These are phyloP conservation scores for Stemphylium vesicarium DNA, from an alignment of 2,329 filamentous ascomycete genomes.

Conservation along the genomic window DNA sequence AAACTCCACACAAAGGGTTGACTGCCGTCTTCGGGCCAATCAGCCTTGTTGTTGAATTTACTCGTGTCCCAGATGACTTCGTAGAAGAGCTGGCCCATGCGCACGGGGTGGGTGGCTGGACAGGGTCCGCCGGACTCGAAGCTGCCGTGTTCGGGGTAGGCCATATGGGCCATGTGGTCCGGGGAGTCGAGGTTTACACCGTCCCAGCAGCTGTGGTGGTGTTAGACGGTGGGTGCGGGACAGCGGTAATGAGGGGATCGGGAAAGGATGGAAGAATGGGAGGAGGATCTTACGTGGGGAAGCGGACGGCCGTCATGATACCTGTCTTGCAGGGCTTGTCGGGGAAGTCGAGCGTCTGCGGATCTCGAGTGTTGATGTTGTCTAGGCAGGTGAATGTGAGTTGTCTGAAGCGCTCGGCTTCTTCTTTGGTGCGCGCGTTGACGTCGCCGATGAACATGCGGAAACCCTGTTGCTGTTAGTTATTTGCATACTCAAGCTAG, in stretches of 20 bases:
- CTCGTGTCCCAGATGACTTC: slow-evolving; percentile 45
- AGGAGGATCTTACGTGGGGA: slow-evolving; percentile 32
- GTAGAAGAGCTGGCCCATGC: slow-evolving; percentile 33
- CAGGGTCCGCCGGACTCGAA: slow-evolving; percentile 55
- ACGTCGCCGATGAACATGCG: slow-evolving; percentile 38
- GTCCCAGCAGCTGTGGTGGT: slow-evolving; percentile 27
- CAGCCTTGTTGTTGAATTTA: slow-evolving; percentile 37
- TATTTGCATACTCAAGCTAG: slow-evolving; percentile 14
- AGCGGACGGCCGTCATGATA: slow-evolving; percentile 54
- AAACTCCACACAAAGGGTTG: slow-evolving; percentile 38
- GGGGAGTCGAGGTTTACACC: slow-evolving; percentile 31
- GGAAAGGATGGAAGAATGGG: neutral
- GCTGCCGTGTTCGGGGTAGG: slow-evolving; percentile 30
- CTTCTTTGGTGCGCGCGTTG: slow-evolving; percentile 36
- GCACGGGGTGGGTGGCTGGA: slow-evolving; percentile 55
- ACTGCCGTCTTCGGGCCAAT: slow-evolving; percentile 40
- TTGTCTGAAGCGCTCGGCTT: slow-evolving; percentile 51
- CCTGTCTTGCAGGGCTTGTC: slow-evolving; percentile 49
- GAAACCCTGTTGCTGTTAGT: slow-evolving; percentile 29
- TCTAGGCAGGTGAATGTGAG: slow-evolving; percentile 56
- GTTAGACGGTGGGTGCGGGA: neutral
- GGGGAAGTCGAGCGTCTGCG: slow-evolving; percentile 52
- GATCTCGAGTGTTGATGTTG: slow-evolving; percentile 46
- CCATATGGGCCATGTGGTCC: slow-evolving; percentile 44
- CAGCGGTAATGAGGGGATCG: neutral